Percentiles rank a stretch among this genome's conserved stretches.
Conservation (phyloP, 2,329 filamentous ascomycete genomes). For the Trichophyton verrucosum region DNA sequence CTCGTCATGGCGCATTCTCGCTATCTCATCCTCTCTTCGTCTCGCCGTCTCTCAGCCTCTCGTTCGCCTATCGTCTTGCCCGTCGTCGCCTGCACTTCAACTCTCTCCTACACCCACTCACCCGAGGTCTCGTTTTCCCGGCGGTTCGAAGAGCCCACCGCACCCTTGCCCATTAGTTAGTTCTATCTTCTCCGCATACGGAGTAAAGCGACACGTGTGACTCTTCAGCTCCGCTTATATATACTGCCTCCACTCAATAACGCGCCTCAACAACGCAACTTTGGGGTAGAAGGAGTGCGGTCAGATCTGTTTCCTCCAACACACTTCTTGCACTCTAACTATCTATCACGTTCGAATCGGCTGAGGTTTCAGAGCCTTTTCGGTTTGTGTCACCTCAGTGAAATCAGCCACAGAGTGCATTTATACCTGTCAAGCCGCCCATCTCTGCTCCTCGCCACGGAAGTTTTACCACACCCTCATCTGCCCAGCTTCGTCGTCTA, state of each 20-base stretch:
- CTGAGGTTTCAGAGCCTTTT: not conserved
- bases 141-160: not conserved
- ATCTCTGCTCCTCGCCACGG: not conserved
- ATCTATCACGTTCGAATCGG: not conserved
- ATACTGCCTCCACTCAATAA: not conserved
- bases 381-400: not conserved
- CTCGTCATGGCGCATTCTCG: not conserved
- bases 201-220: not conserved
- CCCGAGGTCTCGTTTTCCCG: not conserved
- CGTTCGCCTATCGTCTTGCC: not conserved
- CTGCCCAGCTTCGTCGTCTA: not conserved
- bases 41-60: not conserved
- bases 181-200: not conserved
- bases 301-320: not conserved
- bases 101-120: not conserved
- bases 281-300: not conserved
- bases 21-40: not conserved
- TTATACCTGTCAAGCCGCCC: not conserved
- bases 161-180: not conserved
- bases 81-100: not conserved
- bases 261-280: not conserved
- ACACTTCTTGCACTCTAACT: not conserved
- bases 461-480: not conserved
- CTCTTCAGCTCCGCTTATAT: not conserved
- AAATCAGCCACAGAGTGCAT: not conserved